Percentiles rank a stretch among this genome's conserved stretches.
phyloP scores from a whole-genome alignment of 805 yeast species.

The Geotrichum ghanense region DNA sequence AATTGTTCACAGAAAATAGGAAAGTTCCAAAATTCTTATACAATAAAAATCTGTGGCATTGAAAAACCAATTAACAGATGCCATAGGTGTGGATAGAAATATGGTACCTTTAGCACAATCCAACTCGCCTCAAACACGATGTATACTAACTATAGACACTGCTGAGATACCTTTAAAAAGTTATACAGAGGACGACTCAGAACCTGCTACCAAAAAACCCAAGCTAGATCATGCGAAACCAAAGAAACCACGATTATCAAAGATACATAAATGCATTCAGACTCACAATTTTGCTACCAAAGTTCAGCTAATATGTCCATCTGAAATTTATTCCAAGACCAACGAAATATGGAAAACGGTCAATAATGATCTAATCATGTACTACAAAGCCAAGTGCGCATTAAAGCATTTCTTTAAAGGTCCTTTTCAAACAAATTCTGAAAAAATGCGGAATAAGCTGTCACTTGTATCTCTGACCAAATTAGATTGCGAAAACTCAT shows the following conservation, averaged over 20 bases:
- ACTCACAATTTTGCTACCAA: background rate
- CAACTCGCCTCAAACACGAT: background rate
- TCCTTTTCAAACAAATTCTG: background rate
- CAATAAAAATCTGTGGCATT: too few relatives aligned
- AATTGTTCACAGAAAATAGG: too few relatives aligned
- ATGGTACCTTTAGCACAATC: background rate
- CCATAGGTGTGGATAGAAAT: too few relatives aligned
- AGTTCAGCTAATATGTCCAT: background rate
- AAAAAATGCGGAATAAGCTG: conserved; percentile 9
- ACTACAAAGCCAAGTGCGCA: background rate
- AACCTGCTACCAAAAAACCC: too few relatives aligned
- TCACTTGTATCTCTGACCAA: background rate
- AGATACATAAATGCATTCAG: background rate
- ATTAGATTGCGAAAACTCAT: conserved; percentile 23
- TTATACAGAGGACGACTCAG: too few relatives aligned
- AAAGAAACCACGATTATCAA: too few relatives aligned
- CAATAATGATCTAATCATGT: background rate
- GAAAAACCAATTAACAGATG: background rate
- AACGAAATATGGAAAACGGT: background rate
- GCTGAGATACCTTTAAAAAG: too few relatives aligned
- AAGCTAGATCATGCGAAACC: too few relatives aligned
- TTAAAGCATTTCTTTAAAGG: background rate
- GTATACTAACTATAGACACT: background rate
- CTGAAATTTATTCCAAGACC: background rate
- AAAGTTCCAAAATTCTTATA: too few relatives aligned